Conservation (phyloP, 108 stramenopile species). For the Cylindrotheca fusiformis region DNA sequence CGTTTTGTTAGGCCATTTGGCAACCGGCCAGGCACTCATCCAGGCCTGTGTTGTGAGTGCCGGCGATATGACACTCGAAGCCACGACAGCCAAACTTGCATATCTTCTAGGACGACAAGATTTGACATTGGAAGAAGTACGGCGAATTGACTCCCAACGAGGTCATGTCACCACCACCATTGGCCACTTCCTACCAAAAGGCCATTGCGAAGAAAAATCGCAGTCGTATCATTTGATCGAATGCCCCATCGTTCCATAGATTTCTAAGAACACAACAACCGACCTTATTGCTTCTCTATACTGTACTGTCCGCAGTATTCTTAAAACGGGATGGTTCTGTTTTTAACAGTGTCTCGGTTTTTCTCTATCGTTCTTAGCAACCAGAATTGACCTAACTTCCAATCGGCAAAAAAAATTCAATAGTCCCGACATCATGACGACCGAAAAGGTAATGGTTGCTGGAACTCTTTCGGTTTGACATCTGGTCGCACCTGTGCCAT, state of each 20-base stretch:
- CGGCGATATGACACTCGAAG: constrained; percentile 96
- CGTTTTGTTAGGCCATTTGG: constrained; percentile 90
- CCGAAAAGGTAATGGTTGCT: constrained; percentile 63
- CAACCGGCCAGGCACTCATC: constrained; percentile 79
- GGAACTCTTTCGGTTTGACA: constrained; percentile 72
- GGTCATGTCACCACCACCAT: constrained; percentile 61
- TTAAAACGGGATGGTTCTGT: too few species aligned
- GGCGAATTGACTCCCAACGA: constrained; percentile 76
- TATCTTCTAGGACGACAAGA: constrained; percentile 87
- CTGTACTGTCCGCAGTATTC: too few species aligned
- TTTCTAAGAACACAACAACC: too few species aligned
- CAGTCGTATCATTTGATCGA: not conserved
- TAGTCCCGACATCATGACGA: constrained; percentile 63
- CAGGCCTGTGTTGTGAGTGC: constrained; percentile 86
- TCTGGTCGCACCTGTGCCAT: constrained; percentile 45
- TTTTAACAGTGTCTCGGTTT: not conserved
- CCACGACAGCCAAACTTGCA: constrained; percentile 83
- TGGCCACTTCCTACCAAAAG: constrained; percentile 61
- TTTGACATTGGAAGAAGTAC: constrained; percentile 51
- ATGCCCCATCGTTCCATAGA: too few species aligned
- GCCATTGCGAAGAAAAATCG: constrained; percentile 19
- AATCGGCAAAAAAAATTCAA: constrained; percentile 78
- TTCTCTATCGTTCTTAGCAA: constrained; percentile 39
- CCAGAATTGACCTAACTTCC: constrained; percentile 72
- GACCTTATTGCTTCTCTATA: too few species aligned